Conservation (phyloP, 2,329 filamentous ascomycete species). For the Corinectria fuckeliana region DNA sequence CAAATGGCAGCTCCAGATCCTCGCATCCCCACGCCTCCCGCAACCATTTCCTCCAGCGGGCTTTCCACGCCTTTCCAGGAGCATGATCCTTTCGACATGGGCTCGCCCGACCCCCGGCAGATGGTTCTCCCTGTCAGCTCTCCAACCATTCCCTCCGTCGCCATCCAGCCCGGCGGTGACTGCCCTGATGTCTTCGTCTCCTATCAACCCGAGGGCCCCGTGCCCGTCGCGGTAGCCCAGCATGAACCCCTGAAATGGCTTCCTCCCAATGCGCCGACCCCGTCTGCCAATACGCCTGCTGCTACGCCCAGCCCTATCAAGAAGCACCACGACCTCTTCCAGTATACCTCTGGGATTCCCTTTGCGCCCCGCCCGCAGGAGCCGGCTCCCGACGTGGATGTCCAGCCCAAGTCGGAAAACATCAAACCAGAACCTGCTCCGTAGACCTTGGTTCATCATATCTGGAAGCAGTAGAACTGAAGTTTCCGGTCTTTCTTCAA, state of each 20-base stretch:
- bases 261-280: constrained; percentile 53
- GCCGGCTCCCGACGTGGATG: constrained; percentile 2
- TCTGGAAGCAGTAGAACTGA: not conserved
- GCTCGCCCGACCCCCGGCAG: constrained; percentile 32
- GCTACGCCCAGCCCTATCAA: constrained; percentile 46
- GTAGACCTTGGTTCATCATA: not conserved
- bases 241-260: constrained; percentile 58
- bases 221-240: constrained; percentile 45
- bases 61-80: constrained; percentile 36
- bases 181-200: constrained; percentile 55
- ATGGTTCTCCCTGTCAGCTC: constrained; percentile 40
- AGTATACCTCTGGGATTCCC: constrained; percentile 54
- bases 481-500: not conserved
- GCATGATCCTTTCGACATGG: constrained; percentile 26
- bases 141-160: constrained; percentile 37
- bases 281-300: constrained; percentile 42
- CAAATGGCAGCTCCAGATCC: constrained; percentile 17
- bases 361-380: constrained; percentile 48
- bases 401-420: not conserved
- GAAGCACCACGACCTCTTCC: constrained; percentile 43
- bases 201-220: constrained; percentile 62
- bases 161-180: constrained; percentile 36
- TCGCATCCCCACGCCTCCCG: constrained; percentile 28
- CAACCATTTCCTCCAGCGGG: constrained; percentile 35
- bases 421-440: constrained; percentile 4